phyloP scores from a whole-genome alignment of 2,329 filamentous ascomycete genomes.

The Neospermospora avenae region DNA sequence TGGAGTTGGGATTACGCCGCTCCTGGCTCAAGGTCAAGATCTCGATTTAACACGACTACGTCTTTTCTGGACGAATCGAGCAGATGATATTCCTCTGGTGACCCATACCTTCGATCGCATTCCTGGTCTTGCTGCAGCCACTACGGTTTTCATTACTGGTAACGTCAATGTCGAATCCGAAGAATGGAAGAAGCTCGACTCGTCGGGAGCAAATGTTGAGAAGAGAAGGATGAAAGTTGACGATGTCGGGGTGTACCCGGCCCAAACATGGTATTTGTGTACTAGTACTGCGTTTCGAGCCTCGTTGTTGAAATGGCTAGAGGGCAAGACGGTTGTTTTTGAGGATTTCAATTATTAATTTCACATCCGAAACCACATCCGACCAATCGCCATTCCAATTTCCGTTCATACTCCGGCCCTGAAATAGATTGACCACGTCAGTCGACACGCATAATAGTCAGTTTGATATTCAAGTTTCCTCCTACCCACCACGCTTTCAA shows the following conservation, averaged over 20 bases:
- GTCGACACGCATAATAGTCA: no score
- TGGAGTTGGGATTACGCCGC: constrained; percentile 79
- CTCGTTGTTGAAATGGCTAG: constrained; percentile 46
- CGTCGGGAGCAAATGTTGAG: constrained; percentile 36
- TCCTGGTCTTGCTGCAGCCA: constrained; percentile 47
- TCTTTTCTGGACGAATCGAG: constrained; percentile 66
- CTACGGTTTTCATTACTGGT: constrained; percentile 65
- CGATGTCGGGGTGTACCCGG: constrained; percentile 42
- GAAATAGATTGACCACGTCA: no score
- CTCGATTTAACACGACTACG: constrained; percentile 47
- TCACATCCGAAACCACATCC: not conserved
- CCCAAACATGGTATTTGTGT: constrained; percentile 56
- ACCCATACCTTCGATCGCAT: constrained; percentile 53
- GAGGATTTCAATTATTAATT: constrained; percentile 46
- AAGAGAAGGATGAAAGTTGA: constrained; percentile 44
- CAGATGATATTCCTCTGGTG: constrained; percentile 60
- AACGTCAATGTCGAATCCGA: constrained; percentile 27
- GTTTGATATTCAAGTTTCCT: no score
- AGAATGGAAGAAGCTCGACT: constrained; percentile 31
- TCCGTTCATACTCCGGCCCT: no score
- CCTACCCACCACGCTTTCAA: no score
- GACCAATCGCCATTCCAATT: no score
- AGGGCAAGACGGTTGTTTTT: constrained; percentile 43
- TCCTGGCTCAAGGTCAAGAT: constrained; percentile 64
- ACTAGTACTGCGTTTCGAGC: constrained; percentile 49